These are phyloP conservation scores for Monosporascus sp. DNA, from an alignment of 2,329 filamentous ascomycete genomes.

Conservation along the genomic window DNA sequence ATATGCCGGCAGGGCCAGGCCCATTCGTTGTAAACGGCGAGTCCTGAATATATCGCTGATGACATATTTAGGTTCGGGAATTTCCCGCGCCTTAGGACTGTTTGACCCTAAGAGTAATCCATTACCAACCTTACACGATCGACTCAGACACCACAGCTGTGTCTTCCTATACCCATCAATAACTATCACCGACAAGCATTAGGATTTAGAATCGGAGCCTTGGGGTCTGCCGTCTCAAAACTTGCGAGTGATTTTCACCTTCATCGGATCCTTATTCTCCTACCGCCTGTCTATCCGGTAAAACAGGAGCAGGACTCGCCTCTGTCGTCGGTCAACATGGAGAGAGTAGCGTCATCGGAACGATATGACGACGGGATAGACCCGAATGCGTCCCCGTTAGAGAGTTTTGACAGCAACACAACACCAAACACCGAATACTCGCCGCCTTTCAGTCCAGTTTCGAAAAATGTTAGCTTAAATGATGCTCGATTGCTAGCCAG, in stretches of 20 bases:
- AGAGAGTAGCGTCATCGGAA: conserved; percentile 21
- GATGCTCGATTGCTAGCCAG: conserved; percentile 37
- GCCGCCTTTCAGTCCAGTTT: conserved; percentile 38
- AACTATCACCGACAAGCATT: too few relatives aligned
- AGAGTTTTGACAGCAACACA: conserved; percentile 33
- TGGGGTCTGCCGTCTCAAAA: neutral
- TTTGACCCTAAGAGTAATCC: neutral
- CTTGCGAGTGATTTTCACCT: neutral
- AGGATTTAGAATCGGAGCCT: neutral
- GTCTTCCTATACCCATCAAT: neutral
- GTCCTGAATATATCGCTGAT: neutral
- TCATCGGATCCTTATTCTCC: neutral
- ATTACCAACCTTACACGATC: neutral
- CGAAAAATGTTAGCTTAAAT: conserved; percentile 29
- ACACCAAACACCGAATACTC: conserved; percentile 49
- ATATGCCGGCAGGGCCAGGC: neutral
- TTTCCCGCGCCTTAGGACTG: neutral
- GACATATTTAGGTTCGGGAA: neutral
- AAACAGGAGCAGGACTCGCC: neutral
- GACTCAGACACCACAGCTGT: neutral
- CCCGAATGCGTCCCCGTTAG: conserved; percentile 30
- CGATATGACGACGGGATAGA: conserved; percentile 28
- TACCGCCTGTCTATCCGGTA: conserved; percentile 1
- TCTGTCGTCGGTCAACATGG: conserved; percentile 20
- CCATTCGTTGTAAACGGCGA: neutral